Evolutionary conservation across 352 stramenopile species (phyloP), one percentile per base, ranked within the genome.

Genomic region (Pythium insidiosum): DNA sequence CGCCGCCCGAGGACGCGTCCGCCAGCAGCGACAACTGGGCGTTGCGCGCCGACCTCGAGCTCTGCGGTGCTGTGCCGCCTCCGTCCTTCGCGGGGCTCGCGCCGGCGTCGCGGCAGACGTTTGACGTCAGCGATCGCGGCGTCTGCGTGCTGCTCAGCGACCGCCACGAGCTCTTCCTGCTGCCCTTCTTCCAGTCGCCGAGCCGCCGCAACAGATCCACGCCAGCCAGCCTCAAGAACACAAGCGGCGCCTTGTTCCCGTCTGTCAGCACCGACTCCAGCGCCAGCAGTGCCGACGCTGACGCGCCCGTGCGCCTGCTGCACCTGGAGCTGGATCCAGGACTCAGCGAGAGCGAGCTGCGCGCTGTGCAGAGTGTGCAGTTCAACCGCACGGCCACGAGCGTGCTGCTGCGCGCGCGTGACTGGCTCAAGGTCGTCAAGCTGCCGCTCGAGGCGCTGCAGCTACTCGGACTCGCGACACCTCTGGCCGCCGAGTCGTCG

Each of bases 321-420:
- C 75, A 88, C 53, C 37, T 85, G 49, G 57, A 64, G 47, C 56
- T 88, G 19, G 70, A 88, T 21, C 75, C 75, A 30, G 63, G 66
- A 42, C 66, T 88, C 7, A 55, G 58, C 35, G 48, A 39, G 33
- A 51, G 67, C 6, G 70, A 88, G 49, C 50, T 64, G 1, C 51
- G 56, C 19, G 58, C 74, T 25, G 57, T 88, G 34, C 70, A 88
- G 58, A 49, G 71, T 35, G 52, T 88, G 4, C 65, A 77, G 20
- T 53, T 85, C 36, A 88, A 83, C 43, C 58, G 68, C 31, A 71
- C 58, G 29, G 63, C 61, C 34, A 68, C 73, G 13, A 68, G 74
- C 41, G 63, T 70, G 23, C 50, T 85, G 46, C 61, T 88, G 20
- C 38, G 73, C 26, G 71, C 73, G 39, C 73, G 68, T 44, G 56